These are phyloP conservation scores for Calonectria crousiana DNA, from an alignment of 2,329 filamentous ascomycete species.

Conservation along the genomic window DNA sequence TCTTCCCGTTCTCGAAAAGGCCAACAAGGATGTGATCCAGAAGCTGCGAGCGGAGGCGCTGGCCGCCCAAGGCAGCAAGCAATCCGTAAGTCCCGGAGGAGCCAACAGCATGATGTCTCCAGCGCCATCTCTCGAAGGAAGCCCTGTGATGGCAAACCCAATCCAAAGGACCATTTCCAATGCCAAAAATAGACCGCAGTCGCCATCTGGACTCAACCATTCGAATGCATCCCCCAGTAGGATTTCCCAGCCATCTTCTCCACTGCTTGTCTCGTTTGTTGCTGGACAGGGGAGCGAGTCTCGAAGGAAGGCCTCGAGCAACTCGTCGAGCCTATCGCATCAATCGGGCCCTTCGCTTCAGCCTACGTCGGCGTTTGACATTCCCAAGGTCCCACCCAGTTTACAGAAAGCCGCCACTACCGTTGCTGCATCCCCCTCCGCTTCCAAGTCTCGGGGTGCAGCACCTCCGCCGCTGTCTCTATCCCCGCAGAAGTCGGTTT, in stretches of 20 bases:
- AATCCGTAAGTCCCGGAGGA: constrained; percentile 58
- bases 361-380: constrained; percentile 78
- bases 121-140: constrained; percentile 82
- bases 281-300: constrained; percentile 83
- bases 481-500: constrained; percentile 73
- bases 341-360: constrained; percentile 76
- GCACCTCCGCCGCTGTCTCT: constrained; percentile 64
- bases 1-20: constrained; percentile 93
- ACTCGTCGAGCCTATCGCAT: constrained; percentile 85
- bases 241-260: constrained; percentile 75
- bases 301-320: constrained; percentile 91
- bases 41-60: constrained; percentile 93
- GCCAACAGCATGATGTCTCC: constrained; percentile 65
- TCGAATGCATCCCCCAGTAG: constrained; percentile 89
- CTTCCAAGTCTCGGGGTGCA: constrained; percentile 67
- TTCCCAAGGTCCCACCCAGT: constrained; percentile 71
- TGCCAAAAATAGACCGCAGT: constrained; percentile 87
- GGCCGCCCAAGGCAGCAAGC: constrained; percentile 70
- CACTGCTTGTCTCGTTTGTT: constrained; percentile 95
- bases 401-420: constrained; percentile 72
- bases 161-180: constrained; percentile 87
- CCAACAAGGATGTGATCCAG: constrained; percentile 98
- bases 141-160: constrained; percentile 83
- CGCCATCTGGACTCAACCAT: constrained; percentile 84
- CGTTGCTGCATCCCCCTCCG: constrained; percentile 65